Evolutionary conservation across 1,139 yeast species (phyloP), one percentile per base, ranked within the genome.

Genomic region (Candida dubliniensis): DNA sequence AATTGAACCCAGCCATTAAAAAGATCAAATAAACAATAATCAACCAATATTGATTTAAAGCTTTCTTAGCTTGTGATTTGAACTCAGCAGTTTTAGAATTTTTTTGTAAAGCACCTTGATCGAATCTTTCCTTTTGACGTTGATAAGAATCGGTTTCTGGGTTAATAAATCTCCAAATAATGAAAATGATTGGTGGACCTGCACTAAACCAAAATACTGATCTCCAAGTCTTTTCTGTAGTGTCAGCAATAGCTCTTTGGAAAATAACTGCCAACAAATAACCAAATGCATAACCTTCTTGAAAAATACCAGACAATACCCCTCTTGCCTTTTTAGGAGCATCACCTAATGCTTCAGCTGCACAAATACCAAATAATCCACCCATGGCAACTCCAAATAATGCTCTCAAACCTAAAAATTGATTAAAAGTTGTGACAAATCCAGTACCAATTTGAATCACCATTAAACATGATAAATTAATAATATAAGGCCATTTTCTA

Each of bases 211-310:
- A 71, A 56, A 69, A 71, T 41, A 71, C 48, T 4, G 71, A 58
- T 57, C 75, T 63, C 76, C 77, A 71, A 2, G 63, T 63, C 34
- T 63, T 58, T 8, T 37, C 37, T 8, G 70, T 61, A 38, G 61
- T 67, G 44, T 66, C 65, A 26, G 61, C 63, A 42, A 71, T 55
- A 18, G 74, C 75, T 50, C 76, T 59, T 51, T 66, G 69, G 58
- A 71, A 71, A n/a, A 70, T 49, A 18, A 70, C 75, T 2, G 69
- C 76, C 38, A 71, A 57, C 31, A 71, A 63, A 47, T 67, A 69
- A n/a, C 77, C 77, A 31, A 71, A 60, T 2, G 75, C 74, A 48
- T 70, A 71, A 44, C 76, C 76, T 54, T 69, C 66, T 55, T 70
- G 76, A 29, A 45, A 43, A 32, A 70, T 53, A 41, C 76, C 76